Conservation (phyloP, 345 rosid species). For the Garcia nutans region DNA sequence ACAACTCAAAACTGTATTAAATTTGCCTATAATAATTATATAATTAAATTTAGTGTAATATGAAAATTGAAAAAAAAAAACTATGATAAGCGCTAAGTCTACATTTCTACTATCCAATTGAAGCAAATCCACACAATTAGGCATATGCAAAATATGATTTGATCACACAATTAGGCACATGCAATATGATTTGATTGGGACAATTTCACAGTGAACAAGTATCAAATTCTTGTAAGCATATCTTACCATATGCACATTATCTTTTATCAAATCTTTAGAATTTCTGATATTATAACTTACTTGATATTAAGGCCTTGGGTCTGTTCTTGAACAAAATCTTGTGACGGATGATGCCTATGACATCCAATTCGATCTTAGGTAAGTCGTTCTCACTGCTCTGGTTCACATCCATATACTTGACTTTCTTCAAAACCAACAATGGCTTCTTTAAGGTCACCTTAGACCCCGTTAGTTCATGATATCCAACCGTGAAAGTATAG, state of each 20-base stretch:
- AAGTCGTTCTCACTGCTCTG: constrained; percentile 18
- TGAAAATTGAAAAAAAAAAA: background rate
- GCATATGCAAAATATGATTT: background rate
- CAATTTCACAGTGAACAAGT: background rate
- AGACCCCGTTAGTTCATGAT: constrained; percentile 43
- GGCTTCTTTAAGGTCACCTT: constrained; percentile 24
- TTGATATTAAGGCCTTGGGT: constrained; percentile 79
- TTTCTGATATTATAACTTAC: constrained; percentile 26
- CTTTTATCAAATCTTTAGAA: background rate
- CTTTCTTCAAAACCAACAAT: constrained; percentile 52
- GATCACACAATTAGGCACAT: too few species aligned
- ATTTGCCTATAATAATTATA: too few species aligned
- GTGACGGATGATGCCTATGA: constrained; percentile 65
- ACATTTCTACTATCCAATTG: too few species aligned
- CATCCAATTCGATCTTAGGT: constrained; percentile 52
- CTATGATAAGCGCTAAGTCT: background rate
- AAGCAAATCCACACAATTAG: background rate
- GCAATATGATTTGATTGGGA: background rate
- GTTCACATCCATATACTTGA: constrained; percentile 35
- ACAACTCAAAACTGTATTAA: too few species aligned
- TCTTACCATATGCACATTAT: too few species aligned
- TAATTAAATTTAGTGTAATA: too few species aligned
- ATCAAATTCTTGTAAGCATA: too few species aligned
- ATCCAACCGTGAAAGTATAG: constrained; percentile 81
- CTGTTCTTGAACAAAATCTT: constrained; percentile 77